Percentiles rank a stretch among this genome's conserved stretches.
Conservation (phyloP, 257 asterid species). For the Ajuga chamaepitys region DNA sequence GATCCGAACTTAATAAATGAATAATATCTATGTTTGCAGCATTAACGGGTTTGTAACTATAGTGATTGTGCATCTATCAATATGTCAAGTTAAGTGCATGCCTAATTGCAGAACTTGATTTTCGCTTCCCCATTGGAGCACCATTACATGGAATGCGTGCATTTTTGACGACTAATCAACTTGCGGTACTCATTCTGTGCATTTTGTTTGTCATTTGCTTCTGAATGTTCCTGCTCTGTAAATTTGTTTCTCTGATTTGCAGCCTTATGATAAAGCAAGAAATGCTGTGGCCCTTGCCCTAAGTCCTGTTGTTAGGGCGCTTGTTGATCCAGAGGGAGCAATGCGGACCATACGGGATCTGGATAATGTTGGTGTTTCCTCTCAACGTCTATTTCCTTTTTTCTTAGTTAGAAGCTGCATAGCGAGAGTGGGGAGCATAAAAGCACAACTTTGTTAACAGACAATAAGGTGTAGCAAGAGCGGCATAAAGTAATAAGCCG, state of each 20-base stretch:
- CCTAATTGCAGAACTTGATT: slow-evolving; percentile 89
- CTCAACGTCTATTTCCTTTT: slow-evolving; percentile 6
- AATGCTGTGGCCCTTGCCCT: slow-evolving; percentile 97
- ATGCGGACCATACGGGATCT: slow-evolving; percentile 66
- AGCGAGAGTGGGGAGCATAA: neutral
- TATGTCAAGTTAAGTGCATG: slow-evolving; percentile 21
- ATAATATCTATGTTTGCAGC: slow-evolving; percentile 1
- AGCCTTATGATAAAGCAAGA: slow-evolving; percentile 92
- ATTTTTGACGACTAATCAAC: slow-evolving; percentile 87
- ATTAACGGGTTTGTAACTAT: slow-evolving; percentile 6
- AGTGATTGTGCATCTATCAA: slow-evolving; percentile 1
- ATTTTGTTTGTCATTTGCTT: neutral
- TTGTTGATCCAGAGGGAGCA: slow-evolving; percentile 98
- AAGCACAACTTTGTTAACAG: neutral
- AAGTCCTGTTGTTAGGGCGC: slow-evolving; percentile 98
- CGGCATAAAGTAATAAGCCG: neutral
- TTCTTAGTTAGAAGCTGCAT: neutral
- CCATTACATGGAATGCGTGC: slow-evolving; percentile 94
- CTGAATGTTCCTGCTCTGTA: neutral
- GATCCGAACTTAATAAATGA: slow-evolving; percentile 12
- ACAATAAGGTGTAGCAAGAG: neutral
- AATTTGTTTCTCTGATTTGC: slow-evolving; percentile 29
- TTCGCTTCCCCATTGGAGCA: slow-evolving; percentile 86
- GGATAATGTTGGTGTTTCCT: slow-evolving; percentile 55
- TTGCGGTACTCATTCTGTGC: slow-evolving; percentile 45